Evolutionary conservation across 768 basidiomycete genomes (phyloP).

Genomic region (Psilocybe subaeruginosa): DNA sequence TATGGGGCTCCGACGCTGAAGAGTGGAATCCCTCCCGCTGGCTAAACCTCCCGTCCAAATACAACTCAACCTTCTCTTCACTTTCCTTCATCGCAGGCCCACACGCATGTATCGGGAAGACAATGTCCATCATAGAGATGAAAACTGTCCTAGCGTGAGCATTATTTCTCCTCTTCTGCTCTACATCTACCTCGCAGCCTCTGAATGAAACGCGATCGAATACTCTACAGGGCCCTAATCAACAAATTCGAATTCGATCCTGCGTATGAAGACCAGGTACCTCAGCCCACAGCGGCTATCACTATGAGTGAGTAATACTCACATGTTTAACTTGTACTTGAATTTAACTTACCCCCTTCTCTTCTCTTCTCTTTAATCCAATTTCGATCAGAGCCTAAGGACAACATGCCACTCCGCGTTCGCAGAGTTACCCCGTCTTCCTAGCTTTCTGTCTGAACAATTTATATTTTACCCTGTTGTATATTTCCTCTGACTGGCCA

Average conservation of each 20-base stretch:
- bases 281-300: constrained; percentile 35
- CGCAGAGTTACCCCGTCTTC: constrained; percentile 18
- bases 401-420: constrained; percentile 39
- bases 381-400: constrained; percentile 31
- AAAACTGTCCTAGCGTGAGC: constrained; percentile 44
- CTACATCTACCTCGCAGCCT: background rate
- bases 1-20: constrained; percentile 57
- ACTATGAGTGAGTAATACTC: constrained; percentile 44
- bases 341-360: background rate
- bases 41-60: constrained; percentile 39
- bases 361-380: too few species aligned
- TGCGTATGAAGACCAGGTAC: constrained; percentile 38
- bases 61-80: constrained; percentile 38
- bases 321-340: background rate
- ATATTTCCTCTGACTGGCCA: background rate
- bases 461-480: background rate
- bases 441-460: background rate
- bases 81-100: constrained; percentile 49
- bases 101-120: constrained; percentile 50
- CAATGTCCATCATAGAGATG: constrained; percentile 52
- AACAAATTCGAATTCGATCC: constrained; percentile 45
- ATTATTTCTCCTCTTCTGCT: constrained; percentile 5
- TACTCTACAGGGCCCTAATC: constrained; percentile 32
- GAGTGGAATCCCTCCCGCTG: constrained; percentile 50
- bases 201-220: background rate